A percentile compares a stretch with the other conserved stretches of the same genome.
Evolutionary conservation across 768 basidiomycete species (phyloP).

Genomic region (Amanita pallidorosea): DNA sequence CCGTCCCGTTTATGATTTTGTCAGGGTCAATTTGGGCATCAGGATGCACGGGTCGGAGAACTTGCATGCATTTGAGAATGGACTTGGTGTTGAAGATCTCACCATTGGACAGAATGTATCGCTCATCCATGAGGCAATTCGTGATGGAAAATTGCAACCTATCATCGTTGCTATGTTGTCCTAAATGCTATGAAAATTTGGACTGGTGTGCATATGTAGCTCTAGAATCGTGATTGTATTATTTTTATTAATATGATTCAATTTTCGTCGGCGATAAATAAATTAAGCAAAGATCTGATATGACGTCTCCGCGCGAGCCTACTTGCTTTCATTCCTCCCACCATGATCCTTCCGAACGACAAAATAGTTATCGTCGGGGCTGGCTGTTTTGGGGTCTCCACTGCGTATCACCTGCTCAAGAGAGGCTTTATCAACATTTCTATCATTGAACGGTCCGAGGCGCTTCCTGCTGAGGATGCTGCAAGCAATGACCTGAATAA

Average conservation of each 20-base stretch:
- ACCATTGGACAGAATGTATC: constrained; percentile 65
- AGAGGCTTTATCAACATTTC: constrained; percentile 63
- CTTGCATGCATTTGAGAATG: constrained; percentile 44
- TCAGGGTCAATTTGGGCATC: constrained; percentile 62
- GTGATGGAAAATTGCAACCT: constrained; percentile 40
- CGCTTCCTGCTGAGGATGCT: constrained; percentile 74
- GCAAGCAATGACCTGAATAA: constrained; percentile 52
- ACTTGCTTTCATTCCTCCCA: constrained; percentile 1
- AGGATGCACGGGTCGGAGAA: constrained; percentile 77
- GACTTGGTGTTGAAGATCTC: constrained; percentile 55
- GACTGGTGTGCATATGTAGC: too few species aligned
- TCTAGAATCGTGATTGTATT: background rate
- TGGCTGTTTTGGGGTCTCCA: constrained; percentile 81
- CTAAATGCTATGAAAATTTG: too few species aligned
- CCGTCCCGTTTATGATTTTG: constrained; percentile 64
- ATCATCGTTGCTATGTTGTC: constrained; percentile 31
- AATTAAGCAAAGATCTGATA: too few species aligned
- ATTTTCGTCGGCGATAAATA: background rate
- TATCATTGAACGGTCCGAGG: constrained; percentile 59
- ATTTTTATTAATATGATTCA: background rate
- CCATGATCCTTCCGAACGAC: constrained; percentile 19
- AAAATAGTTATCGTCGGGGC: constrained; percentile 65
- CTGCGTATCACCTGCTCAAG: constrained; percentile 67
- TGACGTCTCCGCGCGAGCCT: background rate
- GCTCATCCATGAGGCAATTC: constrained; percentile 63